Evolutionary conservation across 176 grass and related monocot genomes (phyloP), one percentile per base, ranked within the genome.

Genomic region (Microstegium vimineum): DNA sequence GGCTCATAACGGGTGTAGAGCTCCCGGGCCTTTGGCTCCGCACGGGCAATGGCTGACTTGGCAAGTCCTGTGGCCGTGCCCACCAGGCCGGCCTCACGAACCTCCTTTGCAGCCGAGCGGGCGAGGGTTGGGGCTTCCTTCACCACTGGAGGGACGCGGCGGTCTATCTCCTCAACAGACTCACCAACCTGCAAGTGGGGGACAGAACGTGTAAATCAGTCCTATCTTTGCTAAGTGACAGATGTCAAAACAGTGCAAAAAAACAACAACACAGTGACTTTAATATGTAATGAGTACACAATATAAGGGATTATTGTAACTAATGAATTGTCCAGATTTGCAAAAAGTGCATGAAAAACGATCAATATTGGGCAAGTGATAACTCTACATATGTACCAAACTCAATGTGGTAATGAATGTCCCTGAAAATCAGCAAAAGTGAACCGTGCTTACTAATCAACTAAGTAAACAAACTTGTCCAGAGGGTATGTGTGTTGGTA

Each of bases 1-100:
- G 92, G 92, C 82, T 98, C 95, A 1, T 94, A 97, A 49, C 91
- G 93, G 71, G 83, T 77, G 81, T 92, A 94, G 42, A 97, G 45
- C 69, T 84, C 90, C 1, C 87, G 65, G 9, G 92, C 94, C 63
- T 83, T 86, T 0, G 91, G 94, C 62, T 97, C 91, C 0, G 77
- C 89, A 0, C 84, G 71, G 30, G 81, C 73, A 0, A 89, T 81
- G 32, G 86, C 90, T 4, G 90, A 89, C 32, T 90, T 94, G 23
- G 88, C 90, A 1, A 98, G 79, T 4, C 86, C 86, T 0, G 95
- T 41, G 2, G 95, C 92, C 0, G 92, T 91, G 57, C 90, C 89
- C 5, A 98, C 86, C 1, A 98, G n/a, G 35, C 95, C 95, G 0
- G 87, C 28, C 22, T 90, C 54, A 0, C 87, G 84, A n/a, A 98